Percentiles rank a stretch among this genome's conserved stretches.
Evolutionary conservation across 352 stramenopile species (phyloP).

Genomic region (Pythium brachiatum): DNA sequence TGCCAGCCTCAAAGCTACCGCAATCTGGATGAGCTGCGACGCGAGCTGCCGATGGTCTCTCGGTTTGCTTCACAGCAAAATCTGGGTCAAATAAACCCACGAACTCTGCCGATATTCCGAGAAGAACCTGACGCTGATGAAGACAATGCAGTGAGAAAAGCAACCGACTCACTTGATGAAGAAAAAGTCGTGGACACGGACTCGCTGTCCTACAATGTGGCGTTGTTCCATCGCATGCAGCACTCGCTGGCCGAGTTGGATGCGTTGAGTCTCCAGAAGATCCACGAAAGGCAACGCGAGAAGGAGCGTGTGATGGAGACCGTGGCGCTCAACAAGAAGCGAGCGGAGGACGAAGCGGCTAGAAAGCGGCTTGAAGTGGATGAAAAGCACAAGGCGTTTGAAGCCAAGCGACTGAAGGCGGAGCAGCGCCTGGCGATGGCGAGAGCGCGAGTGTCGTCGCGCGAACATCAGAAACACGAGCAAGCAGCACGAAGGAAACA

Average conservation of each 20-base stretch:
- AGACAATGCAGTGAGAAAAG: neutral
- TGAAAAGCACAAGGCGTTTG: slow-evolving; percentile 16
- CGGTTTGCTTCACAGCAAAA: slow-evolving; percentile 18
- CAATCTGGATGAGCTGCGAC: slow-evolving; percentile 39
- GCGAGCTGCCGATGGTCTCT: slow-evolving; percentile 37
- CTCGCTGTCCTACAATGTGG: slow-evolving; percentile 26
- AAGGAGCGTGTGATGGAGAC: slow-evolving; percentile 30
- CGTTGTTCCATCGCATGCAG: slow-evolving; percentile 41
- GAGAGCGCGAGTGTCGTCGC: neutral
- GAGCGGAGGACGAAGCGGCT: slow-evolving; percentile 1
- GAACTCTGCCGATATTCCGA: slow-evolving; percentile 13
- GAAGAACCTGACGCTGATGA: neutral
- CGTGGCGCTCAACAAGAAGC: slow-evolving; percentile 34
- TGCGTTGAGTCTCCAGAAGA: slow-evolving; percentile 28
- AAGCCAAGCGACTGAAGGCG: neutral
- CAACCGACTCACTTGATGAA: neutral
- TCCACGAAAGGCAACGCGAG: slow-evolving; percentile 33
- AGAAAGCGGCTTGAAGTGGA: slow-evolving; percentile 8
- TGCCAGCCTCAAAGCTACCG: slow-evolving; percentile 42
- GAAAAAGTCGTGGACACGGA: slow-evolving; percentile 6
- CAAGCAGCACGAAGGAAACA: slow-evolving; percentile 14
- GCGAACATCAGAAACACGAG: slow-evolving; percentile 13
- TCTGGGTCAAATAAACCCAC: neutral
- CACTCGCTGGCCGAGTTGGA: slow-evolving; percentile 35
- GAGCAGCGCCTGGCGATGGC: neutral